phyloP scores from a whole-genome alignment of 371 early-diverging fungal species.

The Mucor lusitanicus region DNA sequence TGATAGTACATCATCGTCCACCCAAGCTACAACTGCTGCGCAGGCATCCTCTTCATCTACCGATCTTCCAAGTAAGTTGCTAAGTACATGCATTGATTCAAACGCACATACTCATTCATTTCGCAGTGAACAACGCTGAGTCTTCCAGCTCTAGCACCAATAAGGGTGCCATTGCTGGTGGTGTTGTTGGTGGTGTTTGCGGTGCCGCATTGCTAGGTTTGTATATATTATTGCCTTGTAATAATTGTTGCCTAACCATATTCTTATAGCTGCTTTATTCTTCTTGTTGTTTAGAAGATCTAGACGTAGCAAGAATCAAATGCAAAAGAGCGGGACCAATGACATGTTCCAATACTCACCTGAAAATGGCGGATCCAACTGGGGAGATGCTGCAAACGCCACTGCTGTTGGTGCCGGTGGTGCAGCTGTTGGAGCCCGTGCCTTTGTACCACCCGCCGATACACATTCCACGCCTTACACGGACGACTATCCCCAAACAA shows the following conservation, averaged over 20 bases:
- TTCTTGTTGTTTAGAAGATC: constrained; percentile 9
- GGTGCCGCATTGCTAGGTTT: constrained; percentile 14
- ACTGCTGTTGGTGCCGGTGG: not conserved
- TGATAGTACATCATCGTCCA: too few species aligned
- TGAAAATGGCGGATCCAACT: not conserved
- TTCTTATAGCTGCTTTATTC: constrained; percentile 1
- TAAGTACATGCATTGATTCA: too few species aligned
- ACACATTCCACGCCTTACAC: not conserved
- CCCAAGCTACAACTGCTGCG: not conserved
- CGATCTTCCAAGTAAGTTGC: not conserved
- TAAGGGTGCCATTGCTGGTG: constrained; percentile 14
- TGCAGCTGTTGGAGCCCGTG: not conserved
- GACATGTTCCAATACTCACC: constrained; percentile 8
- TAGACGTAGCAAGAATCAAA: not conserved
- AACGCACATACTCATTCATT: not conserved
- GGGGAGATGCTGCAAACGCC: not conserved
- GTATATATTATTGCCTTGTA: not conserved
- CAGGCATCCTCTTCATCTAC: not conserved
- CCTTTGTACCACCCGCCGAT: constrained; percentile 12
- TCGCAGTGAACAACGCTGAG: not conserved
- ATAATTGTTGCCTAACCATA: not conserved
- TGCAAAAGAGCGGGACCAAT: not conserved
- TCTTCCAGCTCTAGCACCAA: not conserved
- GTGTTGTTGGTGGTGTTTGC: constrained; percentile 16
- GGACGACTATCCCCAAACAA: not conserved